These are phyloP conservation scores for Arthrobotrys conoides DNA, from an alignment of 2,329 filamentous ascomycete genomes.

Conservation along the genomic window DNA sequence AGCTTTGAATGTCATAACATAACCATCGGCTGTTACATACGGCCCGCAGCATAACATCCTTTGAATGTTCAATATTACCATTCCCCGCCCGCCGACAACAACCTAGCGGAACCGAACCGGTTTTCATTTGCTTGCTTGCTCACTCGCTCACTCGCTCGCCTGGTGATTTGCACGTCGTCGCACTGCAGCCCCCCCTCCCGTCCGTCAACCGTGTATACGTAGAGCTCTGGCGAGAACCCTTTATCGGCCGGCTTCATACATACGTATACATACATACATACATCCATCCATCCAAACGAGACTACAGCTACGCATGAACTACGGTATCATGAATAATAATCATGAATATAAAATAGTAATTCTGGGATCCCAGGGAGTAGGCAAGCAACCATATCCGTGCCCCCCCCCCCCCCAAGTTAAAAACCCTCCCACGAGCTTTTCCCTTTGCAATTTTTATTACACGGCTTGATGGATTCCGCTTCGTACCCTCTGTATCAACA, in stretches of 20 bases:
- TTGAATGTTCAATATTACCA: constrained; percentile 6
- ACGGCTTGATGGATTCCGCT: background rate
- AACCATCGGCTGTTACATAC: constrained; percentile 5
- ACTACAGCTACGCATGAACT: constrained; percentile 39
- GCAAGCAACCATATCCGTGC: constrained; percentile 48
- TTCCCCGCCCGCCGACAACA: constrained; percentile 1
- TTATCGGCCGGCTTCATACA: constrained; percentile 17
- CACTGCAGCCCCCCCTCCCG: constrained; percentile 17
- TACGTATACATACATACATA: too few relatives aligned
- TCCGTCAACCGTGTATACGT: too few relatives aligned
- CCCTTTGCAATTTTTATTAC: background rate
- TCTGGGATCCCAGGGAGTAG: constrained; percentile 61
- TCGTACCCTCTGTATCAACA: background rate
- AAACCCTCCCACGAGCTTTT: background rate
- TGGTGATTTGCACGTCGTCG: constrained; percentile 22
- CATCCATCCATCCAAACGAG: background rate
- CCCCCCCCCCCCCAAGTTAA: constrained; percentile 5
- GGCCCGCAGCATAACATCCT: constrained; percentile 15
- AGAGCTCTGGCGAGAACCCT: constrained; percentile 4
- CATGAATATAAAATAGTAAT: constrained; percentile 61
- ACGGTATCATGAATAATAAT: constrained; percentile 56
- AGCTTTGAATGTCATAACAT: background rate
- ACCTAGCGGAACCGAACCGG: constrained; percentile 19
- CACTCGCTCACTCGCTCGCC: background rate
- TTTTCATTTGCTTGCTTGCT: background rate